Evolutionary conservation across 1,284 basidiomycete species (phyloP).

Genomic region (Puccinia coronata): DNA sequence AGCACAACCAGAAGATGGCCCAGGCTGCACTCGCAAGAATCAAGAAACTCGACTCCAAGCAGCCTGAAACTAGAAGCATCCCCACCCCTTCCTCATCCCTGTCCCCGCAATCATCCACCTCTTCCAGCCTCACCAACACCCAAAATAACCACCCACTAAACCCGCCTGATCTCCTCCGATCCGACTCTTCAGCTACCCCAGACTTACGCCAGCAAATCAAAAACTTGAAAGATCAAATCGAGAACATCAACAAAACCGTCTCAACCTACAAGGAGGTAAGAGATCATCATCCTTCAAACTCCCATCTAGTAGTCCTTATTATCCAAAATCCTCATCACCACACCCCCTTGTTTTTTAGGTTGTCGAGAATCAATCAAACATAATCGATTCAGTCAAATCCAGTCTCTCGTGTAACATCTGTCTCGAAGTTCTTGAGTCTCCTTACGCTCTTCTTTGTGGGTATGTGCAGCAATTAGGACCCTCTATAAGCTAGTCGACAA

Average conservation of each 20-base stretch:
- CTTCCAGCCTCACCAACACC: background rate
- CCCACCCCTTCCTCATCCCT: background rate
- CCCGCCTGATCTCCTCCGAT: background rate
- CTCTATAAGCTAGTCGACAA: background rate
- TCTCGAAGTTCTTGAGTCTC: conserved; percentile 51
- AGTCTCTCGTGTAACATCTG: conserved; percentile 52
- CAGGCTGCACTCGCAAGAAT: conserved; percentile 10
- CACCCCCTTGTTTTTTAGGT: conserved; percentile 30
- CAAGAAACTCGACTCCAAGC: conserved; percentile 2
- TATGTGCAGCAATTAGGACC: conserved; percentile 4
- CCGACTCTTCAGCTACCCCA: background rate
- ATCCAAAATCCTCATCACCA: background rate
- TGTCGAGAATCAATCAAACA: conserved; percentile 37
- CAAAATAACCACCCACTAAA: background rate
- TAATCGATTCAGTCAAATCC: conserved; percentile 42
- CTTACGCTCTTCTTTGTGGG: conserved; percentile 51
- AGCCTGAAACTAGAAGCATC: background rate
- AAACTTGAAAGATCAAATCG: conserved; percentile 17
- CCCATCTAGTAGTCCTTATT: too few relatives aligned
- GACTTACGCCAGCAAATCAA: background rate
- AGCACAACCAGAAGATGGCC: conserved; percentile 16
- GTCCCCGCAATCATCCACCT: background rate
- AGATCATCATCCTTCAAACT: background rate
- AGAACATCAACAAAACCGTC: conserved; percentile 13
- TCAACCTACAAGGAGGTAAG: conserved; percentile 18